These are phyloP conservation scores for Mediolabrus comicus DNA, from an alignment of 108 stramenopile genomes.

Conservation along the genomic window DNA sequence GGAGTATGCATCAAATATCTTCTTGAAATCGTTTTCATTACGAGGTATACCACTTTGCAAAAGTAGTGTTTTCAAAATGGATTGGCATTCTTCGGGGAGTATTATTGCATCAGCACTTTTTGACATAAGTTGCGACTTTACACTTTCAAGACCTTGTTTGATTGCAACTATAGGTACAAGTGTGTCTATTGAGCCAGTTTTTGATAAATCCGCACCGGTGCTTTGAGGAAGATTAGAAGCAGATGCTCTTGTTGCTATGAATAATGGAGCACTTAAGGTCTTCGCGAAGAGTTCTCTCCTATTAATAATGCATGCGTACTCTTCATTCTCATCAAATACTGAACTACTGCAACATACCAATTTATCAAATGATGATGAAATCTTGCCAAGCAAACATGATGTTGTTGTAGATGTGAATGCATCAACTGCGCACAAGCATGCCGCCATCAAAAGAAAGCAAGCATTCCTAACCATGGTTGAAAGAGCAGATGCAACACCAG, in stretches of 20 bases:
- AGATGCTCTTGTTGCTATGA: neutral
- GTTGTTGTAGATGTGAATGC: neutral
- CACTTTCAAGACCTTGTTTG: slow-evolving; percentile 15
- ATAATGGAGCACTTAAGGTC: neutral
- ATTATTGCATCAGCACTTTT: neutral
- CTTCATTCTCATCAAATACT: neutral
- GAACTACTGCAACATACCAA: neutral
- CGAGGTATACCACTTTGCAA: slow-evolving; percentile 39
- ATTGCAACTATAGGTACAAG: slow-evolving; percentile 59
- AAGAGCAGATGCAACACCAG: too few relatives aligned
- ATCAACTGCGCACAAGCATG: neutral
- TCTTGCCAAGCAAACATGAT: neutral
- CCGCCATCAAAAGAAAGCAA: neutral
- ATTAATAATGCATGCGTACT: neutral
- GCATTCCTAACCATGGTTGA: too few relatives aligned
- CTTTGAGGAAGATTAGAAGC: slow-evolving; percentile 66
- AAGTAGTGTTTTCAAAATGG: neutral
- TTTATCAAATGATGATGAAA: neutral
- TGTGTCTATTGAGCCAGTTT: slow-evolving; percentile 58
- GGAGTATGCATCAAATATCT: slow-evolving; percentile 79
- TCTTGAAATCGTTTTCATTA: slow-evolving; percentile 68
- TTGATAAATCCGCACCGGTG: slow-evolving; percentile 60
- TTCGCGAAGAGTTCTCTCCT: neutral
- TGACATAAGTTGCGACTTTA: slow-evolving; percentile 22
- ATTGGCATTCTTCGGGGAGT: slow-evolving; percentile 17